Evolutionary conservation across 2,329 filamentous ascomycete genomes (phyloP).

Genomic region (Penicillium sp.): DNA sequence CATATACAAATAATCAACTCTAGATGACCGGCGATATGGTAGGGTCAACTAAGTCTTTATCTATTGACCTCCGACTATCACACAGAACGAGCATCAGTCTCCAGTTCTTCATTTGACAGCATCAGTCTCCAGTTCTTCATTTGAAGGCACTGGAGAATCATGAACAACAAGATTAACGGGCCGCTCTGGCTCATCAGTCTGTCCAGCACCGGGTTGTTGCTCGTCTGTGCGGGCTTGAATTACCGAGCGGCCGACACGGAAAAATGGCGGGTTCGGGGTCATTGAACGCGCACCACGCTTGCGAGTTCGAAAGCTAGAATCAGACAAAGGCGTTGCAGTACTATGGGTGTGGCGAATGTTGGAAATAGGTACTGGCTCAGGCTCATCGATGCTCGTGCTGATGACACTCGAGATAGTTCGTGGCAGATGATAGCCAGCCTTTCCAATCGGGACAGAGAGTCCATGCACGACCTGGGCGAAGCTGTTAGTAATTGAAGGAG

Average conservation of each 20-base stretch:
- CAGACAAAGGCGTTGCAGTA: slow-evolving; percentile 32
- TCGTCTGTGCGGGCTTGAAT: slow-evolving; percentile 24
- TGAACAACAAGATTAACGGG: slow-evolving; percentile 35
- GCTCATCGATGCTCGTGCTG: slow-evolving; percentile 46
- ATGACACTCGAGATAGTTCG: slow-evolving; percentile 50
- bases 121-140: neutral
- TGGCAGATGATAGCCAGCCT: slow-evolving; percentile 52
- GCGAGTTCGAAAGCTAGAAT: slow-evolving; percentile 29
- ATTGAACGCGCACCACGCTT: slow-evolving; percentile 26
- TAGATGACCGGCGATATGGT: no score
- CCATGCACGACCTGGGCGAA: slow-evolving; percentile 71
- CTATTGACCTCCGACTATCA: neutral
- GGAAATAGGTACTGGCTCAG: slow-evolving; percentile 34
- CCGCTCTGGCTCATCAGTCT: slow-evolving; percentile 36
- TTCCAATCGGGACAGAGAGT: slow-evolving; percentile 73
- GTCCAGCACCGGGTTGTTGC: slow-evolving; percentile 25
- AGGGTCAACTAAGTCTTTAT: neutral
- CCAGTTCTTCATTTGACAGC: neutral
- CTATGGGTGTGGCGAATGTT: slow-evolving; percentile 36
- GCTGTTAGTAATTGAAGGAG: neutral
- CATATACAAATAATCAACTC: no score
- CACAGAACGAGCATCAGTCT: neutral
- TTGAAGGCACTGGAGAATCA: slow-evolving; percentile 3
- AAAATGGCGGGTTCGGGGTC: slow-evolving; percentile 25
- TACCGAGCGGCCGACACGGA: slow-evolving; percentile 34